phyloP scores from a whole-genome alignment of 345 rosid genomes.

The Euphorbia lathyris region DNA sequence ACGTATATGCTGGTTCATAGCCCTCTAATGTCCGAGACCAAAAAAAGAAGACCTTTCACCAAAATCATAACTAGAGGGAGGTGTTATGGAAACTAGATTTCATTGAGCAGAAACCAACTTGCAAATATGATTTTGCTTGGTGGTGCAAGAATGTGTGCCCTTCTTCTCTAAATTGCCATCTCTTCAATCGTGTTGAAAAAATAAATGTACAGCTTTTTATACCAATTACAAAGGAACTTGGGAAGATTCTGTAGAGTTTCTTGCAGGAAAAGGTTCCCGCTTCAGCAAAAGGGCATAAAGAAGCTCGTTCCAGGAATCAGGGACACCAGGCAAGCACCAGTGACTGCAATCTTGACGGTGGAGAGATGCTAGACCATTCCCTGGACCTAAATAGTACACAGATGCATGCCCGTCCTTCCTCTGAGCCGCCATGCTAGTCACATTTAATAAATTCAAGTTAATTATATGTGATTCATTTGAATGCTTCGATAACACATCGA shows the following conservation, averaged over 20 bases:
- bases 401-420: constrained; percentile 91
- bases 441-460: constrained; percentile 51
- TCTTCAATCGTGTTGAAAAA: neutral
- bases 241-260: constrained; percentile 14
- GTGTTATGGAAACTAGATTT: constrained; percentile 3
- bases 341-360: constrained; percentile 90
- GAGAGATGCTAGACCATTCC: constrained; percentile 53
- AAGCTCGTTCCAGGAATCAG: constrained; percentile 89
- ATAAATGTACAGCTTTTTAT: neutral
- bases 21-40: neutral
- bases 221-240: constrained; percentile 15
- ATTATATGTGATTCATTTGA: constrained; percentile 24
- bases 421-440: constrained; percentile 60
- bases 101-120: neutral
- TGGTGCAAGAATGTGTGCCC: constrained; percentile 2
- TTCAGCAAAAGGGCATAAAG: constrained; percentile 50
- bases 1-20: neutral
- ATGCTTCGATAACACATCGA: constrained; percentile 40
- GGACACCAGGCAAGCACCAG: constrained; percentile 97
- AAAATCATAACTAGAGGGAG: too few species aligned
- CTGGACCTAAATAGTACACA: constrained; percentile 55
- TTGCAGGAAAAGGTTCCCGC: constrained; percentile 5
- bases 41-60: neutral
- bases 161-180: neutral
- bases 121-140: constrained; percentile 1